These are phyloP conservation scores for Plasmodium coatneyi DNA, from an alignment of 169 alveolate species.

Conservation along the genomic window DNA sequence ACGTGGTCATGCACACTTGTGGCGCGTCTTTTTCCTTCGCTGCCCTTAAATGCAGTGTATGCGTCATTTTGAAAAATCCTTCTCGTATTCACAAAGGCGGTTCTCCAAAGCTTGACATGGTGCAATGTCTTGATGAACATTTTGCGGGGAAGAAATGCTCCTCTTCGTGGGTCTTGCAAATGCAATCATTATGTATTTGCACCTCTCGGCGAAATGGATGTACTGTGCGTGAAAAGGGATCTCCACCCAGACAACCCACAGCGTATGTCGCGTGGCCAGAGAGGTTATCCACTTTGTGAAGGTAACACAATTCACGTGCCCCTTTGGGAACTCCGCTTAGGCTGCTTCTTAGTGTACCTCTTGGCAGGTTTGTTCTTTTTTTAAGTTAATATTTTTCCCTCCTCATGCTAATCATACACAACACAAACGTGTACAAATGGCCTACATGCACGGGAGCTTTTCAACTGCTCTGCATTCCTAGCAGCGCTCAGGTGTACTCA, in stretches of 20 bases:
- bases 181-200: neutral
- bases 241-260: neutral
- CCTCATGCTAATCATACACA: neutral
- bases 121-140: slow-evolving; percentile 7
- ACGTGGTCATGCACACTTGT: neutral
- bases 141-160: neutral
- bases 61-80: slow-evolving; percentile 2
- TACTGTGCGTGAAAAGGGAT: neutral
- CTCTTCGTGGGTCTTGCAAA: neutral
- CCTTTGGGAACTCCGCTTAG: too few relatives aligned
- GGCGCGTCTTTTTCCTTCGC: neutral
- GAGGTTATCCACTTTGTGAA: too few relatives aligned
- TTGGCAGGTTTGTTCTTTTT: neutral
- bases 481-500: neutral
- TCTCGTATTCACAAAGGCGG: neutral
- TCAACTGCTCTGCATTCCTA: neutral
- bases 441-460: neutral
- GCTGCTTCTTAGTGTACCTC: too few relatives aligned
- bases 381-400: neutral
- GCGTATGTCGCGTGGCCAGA: neutral
- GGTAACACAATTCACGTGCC: too few relatives aligned
- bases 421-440: neutral
- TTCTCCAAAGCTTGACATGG: slow-evolving; percentile 3
- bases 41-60: neutral
- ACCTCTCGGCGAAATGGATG: neutral